Evolutionary conservation across 2,329 filamentous ascomycete genomes (phyloP), one percentile per base, ranked within the genome.

Genomic region (Cladosporium sp.): DNA sequence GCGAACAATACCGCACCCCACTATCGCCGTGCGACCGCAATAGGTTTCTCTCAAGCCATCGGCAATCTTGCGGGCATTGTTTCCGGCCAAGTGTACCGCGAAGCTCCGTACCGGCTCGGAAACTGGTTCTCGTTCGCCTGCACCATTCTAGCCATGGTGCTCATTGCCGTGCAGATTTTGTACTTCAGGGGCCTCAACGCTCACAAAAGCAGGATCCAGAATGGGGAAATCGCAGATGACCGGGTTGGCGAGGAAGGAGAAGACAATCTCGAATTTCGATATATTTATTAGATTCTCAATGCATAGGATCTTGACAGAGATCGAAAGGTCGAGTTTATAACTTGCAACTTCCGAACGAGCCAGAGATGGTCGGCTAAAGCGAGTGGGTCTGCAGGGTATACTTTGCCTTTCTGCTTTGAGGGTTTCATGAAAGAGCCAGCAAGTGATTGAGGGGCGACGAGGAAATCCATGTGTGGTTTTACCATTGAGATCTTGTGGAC

Each of bases 51-150:
- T 9, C 71, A 75, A 46, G 76, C 74, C 0, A 67, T 78, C 1
- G 76, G 70, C 1, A 78, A 78, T 32, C 71, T 69, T 1, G 74
- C 74, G 0, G 76, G 75, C 9, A 72, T 78, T 8, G 73, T 75
- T 1, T 72, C 74, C 0, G 74, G 74, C 0, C 75, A 77, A 54
- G 69, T 78, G 0, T 78, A 72, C 52, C 62, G 43, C 11, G 59
- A 18, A 53, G 60, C 49, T 52, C 66, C 53, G 3, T 62, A 60
- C 54, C 48, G 22, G 42, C 43, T 46, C 3, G 43, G 43, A 8
- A 46, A 46, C 16, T 37, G 43, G 43, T 46, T 46, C 13, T 46
- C 43, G 43, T 46, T 46, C 22, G 16, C 32, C 35, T 46, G 43
- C 32, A 46, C 43, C 13, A 32, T 46, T 6, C 43, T 46, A 4